Base-by-base conservation (phyloP, 1,284 basidiomycete genomes). In the Takashimella tepidaria region DNA sequence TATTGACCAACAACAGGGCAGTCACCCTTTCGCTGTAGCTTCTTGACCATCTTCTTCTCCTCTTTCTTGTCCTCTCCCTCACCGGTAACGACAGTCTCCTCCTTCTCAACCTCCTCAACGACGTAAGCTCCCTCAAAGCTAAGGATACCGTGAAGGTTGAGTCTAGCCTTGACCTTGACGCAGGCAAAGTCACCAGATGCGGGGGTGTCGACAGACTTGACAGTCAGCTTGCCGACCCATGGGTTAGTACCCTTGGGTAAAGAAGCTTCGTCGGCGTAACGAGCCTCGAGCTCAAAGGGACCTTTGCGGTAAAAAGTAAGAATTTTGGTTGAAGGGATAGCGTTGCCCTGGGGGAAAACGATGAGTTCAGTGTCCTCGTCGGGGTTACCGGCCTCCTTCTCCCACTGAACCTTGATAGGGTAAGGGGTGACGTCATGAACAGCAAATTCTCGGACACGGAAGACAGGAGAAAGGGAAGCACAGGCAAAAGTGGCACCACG, bases 401-500 rank as follows among this genome's bases (percentile, higher is more conserved):
- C 83, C 92, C 92, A 96, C 54, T 83, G 81, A 54, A 92, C 84
- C 75, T 87, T 90, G 82, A 96, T 85, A 23, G 89, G 83, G 80
- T 89, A 95, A 47, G 83, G 80, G 54, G 84, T 81, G 74, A 89
- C 84, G 74, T 97, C 92, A 73, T 84, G 82, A 58, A 92, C 80
- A 69, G 83, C 80, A 79, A 96, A 96, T 59, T 96, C 91, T 64
- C 91, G 86, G 50, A 96, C 92, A 63, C 89, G 88, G 88, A 96
- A 96, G 57, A 92, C 85, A 66, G 92, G 92, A 31, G 91, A 93
- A 61, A 93, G 86, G 79, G 89, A 90, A 40, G 92, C 92, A 72
- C 92, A 95, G 42, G 90, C 84, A 74, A 96, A 92, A 50, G 92
- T 95, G 48, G 92, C 88, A 55, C 92, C 92, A 49, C 92, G 88